These are phyloP conservation scores for Heliosperma pusillum DNA, from an alignment of 148 eudicot genomes.

Conservation along the genomic window DNA sequence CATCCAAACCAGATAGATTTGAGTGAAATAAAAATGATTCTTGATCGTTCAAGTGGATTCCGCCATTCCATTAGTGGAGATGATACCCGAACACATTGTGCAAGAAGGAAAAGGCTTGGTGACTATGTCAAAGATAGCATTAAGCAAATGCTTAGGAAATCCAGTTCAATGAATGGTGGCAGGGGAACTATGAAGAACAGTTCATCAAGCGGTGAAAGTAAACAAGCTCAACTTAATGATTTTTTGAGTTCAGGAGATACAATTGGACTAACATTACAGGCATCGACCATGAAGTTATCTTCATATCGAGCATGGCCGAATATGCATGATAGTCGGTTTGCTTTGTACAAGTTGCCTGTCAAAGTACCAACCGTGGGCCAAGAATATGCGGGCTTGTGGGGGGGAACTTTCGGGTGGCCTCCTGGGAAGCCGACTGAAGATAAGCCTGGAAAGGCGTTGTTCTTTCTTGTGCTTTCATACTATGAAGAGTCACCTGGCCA, in stretches of 20 bases:
- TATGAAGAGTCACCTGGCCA: slow-evolving; percentile 64
- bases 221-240: slow-evolving; percentile 63
- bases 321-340: slow-evolving; percentile 78
- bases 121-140: slow-evolving; percentile 56
- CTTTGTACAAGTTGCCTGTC: slow-evolving; percentile 70
- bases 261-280: slow-evolving; percentile 64
- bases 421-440: slow-evolving; percentile 70
- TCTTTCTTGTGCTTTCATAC: slow-evolving; percentile 67
- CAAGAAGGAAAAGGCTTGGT: slow-evolving; percentile 53
- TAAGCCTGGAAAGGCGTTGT: slow-evolving; percentile 75
- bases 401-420: slow-evolving; percentile 91
- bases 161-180: slow-evolving; percentile 43
- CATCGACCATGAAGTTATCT: slow-evolving; percentile 59
- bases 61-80: slow-evolving; percentile 41
- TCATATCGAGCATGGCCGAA: slow-evolving; percentile 82
- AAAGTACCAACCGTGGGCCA: slow-evolving; percentile 41
- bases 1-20: slow-evolving; percentile 46
- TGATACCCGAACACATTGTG: slow-evolving; percentile 37
- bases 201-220: slow-evolving; percentile 51
- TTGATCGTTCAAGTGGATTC: slow-evolving; percentile 46
- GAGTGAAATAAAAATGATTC: slow-evolving; percentile 53
- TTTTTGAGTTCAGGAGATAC: slow-evolving; percentile 65
- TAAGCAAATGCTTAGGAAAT: slow-evolving; percentile 53
- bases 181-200: slow-evolving; percentile 40
- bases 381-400: slow-evolving; percentile 76